Evolutionary conservation across 2,329 filamentous ascomycete genomes (phyloP), one percentile per base, ranked within the genome.

Genomic region (Pseudofabraea citricarpa): DNA sequence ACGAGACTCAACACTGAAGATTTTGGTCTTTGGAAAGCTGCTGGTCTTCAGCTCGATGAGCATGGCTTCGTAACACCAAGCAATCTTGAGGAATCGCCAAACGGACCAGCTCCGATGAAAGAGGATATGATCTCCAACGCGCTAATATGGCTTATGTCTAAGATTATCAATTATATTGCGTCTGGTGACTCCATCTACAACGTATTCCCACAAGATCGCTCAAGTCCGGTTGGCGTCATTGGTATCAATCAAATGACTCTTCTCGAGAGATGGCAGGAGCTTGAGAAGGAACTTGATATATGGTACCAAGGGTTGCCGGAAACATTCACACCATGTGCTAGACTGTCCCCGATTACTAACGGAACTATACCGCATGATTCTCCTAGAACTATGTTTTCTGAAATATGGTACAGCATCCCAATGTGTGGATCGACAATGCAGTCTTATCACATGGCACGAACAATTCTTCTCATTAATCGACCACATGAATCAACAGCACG

Each of bases 341-440:
- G 70, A 33, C 63, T 75, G 18, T 66, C 70, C 13, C 64, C 64
- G 3, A 36, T 58, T 9, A 50, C 38, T 2, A 48, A 56, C 40
- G 47, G 47, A 29, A 57, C 45, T 31, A 26, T 54, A 19, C 45
- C 51, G 3, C 3, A 16, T 10, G 53, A 56, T 36, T 55, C 54
- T 16, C 43, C 53, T 12, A 64, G 44, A 65, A 57, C 58, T 36
- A 66, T 66, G 44, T 75, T 73, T 58, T 69, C 62, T 1, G 76
- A 82, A 55, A 70, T 81, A 10, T 85, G 81, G 79, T 83, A 81
- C 58, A 72, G 73, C 41, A 67, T 78, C 0, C 71, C 79, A 0
- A 75, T 84, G 69, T 85, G 79, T 60, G 79, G 76, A 0, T 79
- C 79, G 2, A 78, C 79, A 1, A 83, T 83, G 72, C 79, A 83